Conservation (phyloP, 2,329 filamentous ascomycete species). For the Neonectria sp. region DNA sequence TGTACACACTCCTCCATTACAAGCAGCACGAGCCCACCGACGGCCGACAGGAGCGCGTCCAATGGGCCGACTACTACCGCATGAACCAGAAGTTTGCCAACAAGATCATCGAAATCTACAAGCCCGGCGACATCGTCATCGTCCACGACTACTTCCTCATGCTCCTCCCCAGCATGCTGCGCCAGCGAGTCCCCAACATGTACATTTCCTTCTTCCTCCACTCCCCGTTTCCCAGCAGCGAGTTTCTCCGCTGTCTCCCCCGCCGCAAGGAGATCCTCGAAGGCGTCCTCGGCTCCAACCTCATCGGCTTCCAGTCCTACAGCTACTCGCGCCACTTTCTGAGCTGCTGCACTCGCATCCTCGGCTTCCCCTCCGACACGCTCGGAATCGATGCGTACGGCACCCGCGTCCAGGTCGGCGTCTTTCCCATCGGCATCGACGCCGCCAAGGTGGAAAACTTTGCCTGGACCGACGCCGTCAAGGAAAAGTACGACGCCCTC, state of each 20-base stretch:
- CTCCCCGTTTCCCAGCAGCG: conserved; percentile 94
- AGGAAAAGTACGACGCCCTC: conserved; percentile 81
- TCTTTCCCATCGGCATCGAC: conserved; percentile 96
- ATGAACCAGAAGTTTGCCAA: conserved; percentile 96
- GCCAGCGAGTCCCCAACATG: conserved; percentile 88
- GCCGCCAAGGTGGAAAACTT: conserved; percentile 82
- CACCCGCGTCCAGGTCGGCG: conserved; percentile 89
- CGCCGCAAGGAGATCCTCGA: conserved; percentile 92
- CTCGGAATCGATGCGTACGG: conserved; percentile 92
- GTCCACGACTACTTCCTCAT: conserved; percentile 97
- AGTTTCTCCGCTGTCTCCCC: conserved; percentile 91
- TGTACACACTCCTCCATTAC: conserved; percentile 96
- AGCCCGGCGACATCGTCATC: conserved; percentile 91
- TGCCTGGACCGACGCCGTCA: conserved; percentile 80
- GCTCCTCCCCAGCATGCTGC: conserved; percentile 88
- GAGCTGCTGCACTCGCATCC: conserved; percentile 91
- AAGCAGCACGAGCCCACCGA: conserved; percentile 94
- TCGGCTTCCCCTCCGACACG: conserved; percentile 90
- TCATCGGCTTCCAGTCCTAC: conserved; percentile 96
- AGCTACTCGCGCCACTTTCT: conserved; percentile 96
- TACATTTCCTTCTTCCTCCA: conserved; percentile 97
- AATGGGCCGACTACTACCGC: conserved; percentile 93
- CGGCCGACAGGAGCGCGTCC: conserved; percentile 83
- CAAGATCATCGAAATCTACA: conserved; percentile 89
- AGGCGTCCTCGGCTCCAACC: conserved; percentile 90